Evolutionary conservation across 805 yeast species (phyloP).

Genomic region (Hemisphaericaspora nanyangensis): DNA sequence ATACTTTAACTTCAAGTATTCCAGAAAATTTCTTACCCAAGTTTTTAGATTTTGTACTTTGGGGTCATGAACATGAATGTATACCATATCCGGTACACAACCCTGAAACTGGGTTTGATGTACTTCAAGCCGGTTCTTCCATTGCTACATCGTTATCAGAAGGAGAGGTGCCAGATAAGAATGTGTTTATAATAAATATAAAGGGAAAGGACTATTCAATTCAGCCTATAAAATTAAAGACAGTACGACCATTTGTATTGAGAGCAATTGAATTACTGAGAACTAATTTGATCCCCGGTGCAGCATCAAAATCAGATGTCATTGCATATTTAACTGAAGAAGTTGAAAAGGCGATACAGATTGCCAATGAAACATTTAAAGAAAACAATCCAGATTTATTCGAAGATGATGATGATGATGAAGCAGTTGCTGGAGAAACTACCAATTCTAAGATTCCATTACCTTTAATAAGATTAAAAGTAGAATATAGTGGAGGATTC

Average conservation of each 20-base stretch:
- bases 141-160: slow-evolving; percentile 87
- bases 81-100: slow-evolving; percentile 63
- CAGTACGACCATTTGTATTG: slow-evolving; percentile 83
- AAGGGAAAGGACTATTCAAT: slow-evolving; percentile 52
- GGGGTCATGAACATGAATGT: slow-evolving; percentile 99
- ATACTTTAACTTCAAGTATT: slow-evolving; percentile 73
- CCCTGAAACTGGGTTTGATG: slow-evolving; percentile 61
- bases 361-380: slow-evolving; percentile 52
- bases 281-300: slow-evolving; percentile 55
- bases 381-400: slow-evolving; percentile 25
- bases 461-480: slow-evolving; percentile 78
- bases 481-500: slow-evolving; percentile 86
- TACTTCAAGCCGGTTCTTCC: slow-evolving; percentile 90
- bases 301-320: slow-evolving; percentile 58
- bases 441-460: slow-evolving; percentile 46
- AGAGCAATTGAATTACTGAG: slow-evolving; percentile 53
- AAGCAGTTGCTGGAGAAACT: slow-evolving; percentile 3
- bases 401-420: slow-evolving; percentile 16
- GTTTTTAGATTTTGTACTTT: slow-evolving; percentile 76
- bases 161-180: slow-evolving; percentile 75
- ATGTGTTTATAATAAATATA: slow-evolving; percentile 67
- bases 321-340: slow-evolving; percentile 54
- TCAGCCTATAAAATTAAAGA: slow-evolving; percentile 58
- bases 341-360: slow-evolving; percentile 63
- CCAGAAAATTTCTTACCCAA: slow-evolving; percentile 84